Percentiles rank a stretch among this genome's conserved stretches.
Conservation (phyloP, 257 asterid species). For the Solanum sitiens region DNA sequence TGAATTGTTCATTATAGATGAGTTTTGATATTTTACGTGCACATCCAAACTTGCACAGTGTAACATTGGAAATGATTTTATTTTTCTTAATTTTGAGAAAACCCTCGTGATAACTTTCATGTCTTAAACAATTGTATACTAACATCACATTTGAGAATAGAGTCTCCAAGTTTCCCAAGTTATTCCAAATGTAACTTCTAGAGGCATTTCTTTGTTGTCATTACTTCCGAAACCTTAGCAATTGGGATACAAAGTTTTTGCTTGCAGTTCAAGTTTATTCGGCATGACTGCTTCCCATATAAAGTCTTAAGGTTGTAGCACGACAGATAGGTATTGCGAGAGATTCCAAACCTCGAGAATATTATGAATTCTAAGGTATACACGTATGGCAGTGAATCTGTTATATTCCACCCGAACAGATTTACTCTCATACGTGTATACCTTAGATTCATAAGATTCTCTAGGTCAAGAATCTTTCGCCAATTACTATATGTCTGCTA, state of each 20-base stretch:
- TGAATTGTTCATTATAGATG: neutral
- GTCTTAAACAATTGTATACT: conserved; percentile 59
- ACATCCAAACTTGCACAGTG: conserved; percentile 65
- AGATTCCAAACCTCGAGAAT: neutral
- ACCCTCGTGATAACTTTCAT: conserved; percentile 59
- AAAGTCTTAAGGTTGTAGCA: neutral
- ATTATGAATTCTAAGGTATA: neutral
- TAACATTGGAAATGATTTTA: conserved; percentile 35
- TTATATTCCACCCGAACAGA: too few species aligned
- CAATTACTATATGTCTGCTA: neutral
- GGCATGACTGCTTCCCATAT: neutral
- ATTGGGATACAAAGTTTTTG: neutral
- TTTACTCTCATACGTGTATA: too few species aligned
- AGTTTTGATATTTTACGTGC: conserved; percentile 26
- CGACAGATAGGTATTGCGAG: neutral
- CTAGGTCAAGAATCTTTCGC: neutral
- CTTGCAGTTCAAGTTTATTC: neutral
- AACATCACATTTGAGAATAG: conserved; percentile 63
- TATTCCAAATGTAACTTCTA: conserved; percentile 65
- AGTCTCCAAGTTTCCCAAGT: conserved; percentile 80
- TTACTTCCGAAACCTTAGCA: conserved; percentile 47
- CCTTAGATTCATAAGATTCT: neutral
- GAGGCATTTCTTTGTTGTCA: conserved; percentile 65
- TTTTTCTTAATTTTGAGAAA: conserved; percentile 40
- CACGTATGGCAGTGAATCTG: neutral